Evolutionary conservation across 495 filamentous ascomycete genomes (phyloP).

Genomic region (Bathelium albidoporum): DNA sequence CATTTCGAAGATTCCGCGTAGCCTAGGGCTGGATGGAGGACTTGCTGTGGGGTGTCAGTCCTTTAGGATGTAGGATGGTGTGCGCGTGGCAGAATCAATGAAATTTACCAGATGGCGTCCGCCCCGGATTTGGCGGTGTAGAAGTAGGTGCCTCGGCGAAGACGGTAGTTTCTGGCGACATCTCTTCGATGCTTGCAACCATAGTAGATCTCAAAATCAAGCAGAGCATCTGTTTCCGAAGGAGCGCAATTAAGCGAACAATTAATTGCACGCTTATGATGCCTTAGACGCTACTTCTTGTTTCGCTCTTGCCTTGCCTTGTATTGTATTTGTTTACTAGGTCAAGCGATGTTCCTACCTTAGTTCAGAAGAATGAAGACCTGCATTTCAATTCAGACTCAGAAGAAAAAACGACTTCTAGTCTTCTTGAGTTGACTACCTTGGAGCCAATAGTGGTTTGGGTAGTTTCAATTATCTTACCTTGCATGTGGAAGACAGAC

Average conservation of each 20-base stretch:
- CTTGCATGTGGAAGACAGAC: no score
- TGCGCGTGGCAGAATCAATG: background rate
- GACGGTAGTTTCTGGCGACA: background rate
- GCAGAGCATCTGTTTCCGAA: no score
- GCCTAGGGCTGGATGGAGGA: background rate
- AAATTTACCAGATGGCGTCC: constrained; percentile 1
- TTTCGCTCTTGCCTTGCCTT: background rate
- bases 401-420: background rate
- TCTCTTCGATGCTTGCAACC: background rate
- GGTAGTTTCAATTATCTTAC: no score
- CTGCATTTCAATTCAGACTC: no score
- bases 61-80: background rate
- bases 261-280: background rate
- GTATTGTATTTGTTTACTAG: no score
- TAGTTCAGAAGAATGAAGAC: no score
- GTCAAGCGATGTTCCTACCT: no score
- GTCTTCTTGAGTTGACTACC: no score
- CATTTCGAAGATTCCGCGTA: constrained; percentile 17
- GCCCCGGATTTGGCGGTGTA: background rate
- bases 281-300: background rate
- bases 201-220: no score
- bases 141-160: background rate
- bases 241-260: no score
- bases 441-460: no score
- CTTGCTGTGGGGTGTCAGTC: constrained; percentile 1